Evolutionary conservation across 2,329 filamentous ascomycete genomes (phyloP), one percentile per base, ranked within the genome.

Genomic region (Talaromyces sp.): DNA sequence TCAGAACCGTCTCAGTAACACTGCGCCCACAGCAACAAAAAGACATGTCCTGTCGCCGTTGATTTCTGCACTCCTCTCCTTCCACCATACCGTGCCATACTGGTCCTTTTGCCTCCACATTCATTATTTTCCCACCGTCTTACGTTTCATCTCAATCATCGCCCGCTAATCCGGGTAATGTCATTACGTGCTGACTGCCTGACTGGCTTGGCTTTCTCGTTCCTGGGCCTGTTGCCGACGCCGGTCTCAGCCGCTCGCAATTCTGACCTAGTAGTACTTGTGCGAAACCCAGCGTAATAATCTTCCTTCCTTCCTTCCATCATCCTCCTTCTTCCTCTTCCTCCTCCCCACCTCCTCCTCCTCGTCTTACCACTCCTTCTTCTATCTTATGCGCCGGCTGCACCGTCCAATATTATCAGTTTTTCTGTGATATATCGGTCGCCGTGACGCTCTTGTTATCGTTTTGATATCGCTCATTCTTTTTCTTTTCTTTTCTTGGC

Each of bases 381-480:
- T 25, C 37, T 60, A 54, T 59, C 59, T 60, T 62, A 59, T 60
- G 51, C 7, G 41, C 45, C 48, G 59, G 39, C 21, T 58, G 43
- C 28, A 39, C 45, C 35, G 21, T 31, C 56, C 57, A 37, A 28
- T 51, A 52, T 36, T 25, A 25, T 46, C 28, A 19, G 28, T 21
- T 17, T n/a, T 13, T 17, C 28, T 22, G 40, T 28, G 25, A 37
- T 15, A 37, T 33, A 56, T 35, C 21, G 22, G 40, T 37, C 53
- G 43, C 53, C 40, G 41, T 33, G 53, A 35, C 41, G 41, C 40
- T 21, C 40, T 48, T 48, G n/a, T 31, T 28, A 17, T 46, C 13
- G 25, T 25, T 46, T 37, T 17, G 19, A 19, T 40, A 35, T 37
- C 33, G 22, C 25, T 57, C 21, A 22, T 53, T 39, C 57, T 59